phyloP scores from a whole-genome alignment of 78 protist genomes.

The Tieghemostelium lacteum region DNA sequence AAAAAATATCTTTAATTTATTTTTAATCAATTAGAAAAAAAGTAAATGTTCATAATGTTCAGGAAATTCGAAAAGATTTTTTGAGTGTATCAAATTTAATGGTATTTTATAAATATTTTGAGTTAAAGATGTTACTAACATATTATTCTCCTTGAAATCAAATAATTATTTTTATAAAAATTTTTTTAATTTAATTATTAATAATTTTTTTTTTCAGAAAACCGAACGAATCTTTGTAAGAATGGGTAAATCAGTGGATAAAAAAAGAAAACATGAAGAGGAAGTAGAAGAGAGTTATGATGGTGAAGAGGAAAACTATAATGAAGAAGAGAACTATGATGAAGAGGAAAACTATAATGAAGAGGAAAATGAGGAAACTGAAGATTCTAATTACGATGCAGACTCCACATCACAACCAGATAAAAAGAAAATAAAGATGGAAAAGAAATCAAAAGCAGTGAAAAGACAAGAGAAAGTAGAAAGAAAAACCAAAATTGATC shows the following conservation, averaged over 20 bases:
- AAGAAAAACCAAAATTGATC: slow-evolving; percentile 58
- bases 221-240: neutral
- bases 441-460: slow-evolving; percentile 21
- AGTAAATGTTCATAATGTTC: neutral
- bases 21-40: neutral
- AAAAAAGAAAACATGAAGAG: neutral
- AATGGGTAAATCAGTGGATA: neutral
- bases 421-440: neutral
- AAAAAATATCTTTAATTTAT: too few species aligned
- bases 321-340: neutral
- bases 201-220: too few species aligned
- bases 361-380: neutral
- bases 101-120: too few species aligned
- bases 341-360: neutral
- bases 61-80: too few species aligned
- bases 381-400: neutral
- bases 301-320: neutral
- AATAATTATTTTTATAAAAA: too few species aligned
- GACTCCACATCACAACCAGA: neutral
- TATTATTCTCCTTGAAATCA: too few species aligned
- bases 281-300: neutral
- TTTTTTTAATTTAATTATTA: too few species aligned
- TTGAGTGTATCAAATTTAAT: too few species aligned
- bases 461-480: slow-evolving; percentile 49
- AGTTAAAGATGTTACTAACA: too few species aligned